These are phyloP conservation scores for Choiromyces venosus DNA, from an alignment of 495 filamentous ascomycete species.

Conservation along the genomic window DNA sequence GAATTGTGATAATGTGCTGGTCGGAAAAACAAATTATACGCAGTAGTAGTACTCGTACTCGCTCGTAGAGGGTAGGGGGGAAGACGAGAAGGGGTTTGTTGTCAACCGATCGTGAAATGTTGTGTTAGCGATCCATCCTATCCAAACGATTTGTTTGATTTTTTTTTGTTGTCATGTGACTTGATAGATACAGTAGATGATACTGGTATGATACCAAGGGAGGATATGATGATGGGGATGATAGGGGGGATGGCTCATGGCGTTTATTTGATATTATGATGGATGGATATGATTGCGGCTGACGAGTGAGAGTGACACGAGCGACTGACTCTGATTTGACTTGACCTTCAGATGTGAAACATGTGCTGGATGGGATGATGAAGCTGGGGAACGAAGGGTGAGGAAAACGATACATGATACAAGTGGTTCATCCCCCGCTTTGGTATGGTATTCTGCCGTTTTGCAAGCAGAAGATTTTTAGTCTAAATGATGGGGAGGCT, in stretches of 20 bases:
- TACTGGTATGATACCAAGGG: no score
- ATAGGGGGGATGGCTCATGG: neutral
- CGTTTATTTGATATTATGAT: neutral
- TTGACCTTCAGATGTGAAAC: neutral
- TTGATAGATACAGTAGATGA: no score
- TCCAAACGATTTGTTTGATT: neutral
- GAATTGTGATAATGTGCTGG: neutral
- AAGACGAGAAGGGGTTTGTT: neutral
- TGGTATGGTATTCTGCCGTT: neutral
- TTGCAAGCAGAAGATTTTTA: neutral
- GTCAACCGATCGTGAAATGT: neutral
- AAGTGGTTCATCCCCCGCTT: neutral
- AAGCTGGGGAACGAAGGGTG: neutral
- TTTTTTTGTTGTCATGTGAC: no score
- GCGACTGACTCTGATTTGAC: no score
- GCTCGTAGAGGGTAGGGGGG: no score
- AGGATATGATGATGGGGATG: no score
- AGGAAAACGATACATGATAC: neutral
- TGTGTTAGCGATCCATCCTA: neutral
- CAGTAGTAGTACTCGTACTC: no score
- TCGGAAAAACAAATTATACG: conserved; percentile 1
- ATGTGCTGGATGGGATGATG: neutral
- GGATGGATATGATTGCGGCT: neutral
- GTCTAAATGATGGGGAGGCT: neutral
- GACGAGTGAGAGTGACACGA: neutral